Evolutionary conservation across 805 yeast genomes (phyloP).

Genomic region (Saccharomycopsis sp.): DNA sequence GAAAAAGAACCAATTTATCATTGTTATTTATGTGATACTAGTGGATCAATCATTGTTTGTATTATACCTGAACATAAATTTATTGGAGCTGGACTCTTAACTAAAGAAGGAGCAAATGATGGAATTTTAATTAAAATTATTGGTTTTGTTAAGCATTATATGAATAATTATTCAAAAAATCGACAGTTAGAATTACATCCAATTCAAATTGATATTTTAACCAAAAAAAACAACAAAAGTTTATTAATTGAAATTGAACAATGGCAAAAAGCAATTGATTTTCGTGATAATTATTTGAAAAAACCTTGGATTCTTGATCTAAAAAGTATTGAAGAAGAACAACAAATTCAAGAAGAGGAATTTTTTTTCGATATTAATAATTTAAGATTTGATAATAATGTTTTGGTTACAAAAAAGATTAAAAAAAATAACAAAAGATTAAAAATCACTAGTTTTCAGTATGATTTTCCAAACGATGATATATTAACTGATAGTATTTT

Average conservation of each 20-base stretch:
- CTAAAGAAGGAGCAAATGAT: not conserved
- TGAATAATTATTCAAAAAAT: not conserved
- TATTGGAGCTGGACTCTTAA: constrained; percentile 7
- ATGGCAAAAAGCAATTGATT: constrained; percentile 9
- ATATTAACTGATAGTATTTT: not conserved
- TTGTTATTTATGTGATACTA: constrained; percentile 9
- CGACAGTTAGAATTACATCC: constrained; percentile 4
- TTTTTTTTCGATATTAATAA: not conserved
- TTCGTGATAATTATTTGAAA: constrained; percentile 1
- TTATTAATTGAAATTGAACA: constrained; percentile 4
- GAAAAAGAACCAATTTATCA: constrained; percentile 1
- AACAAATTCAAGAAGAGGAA: not conserved
- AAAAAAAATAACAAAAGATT: not conserved
- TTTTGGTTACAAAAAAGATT: not conserved
- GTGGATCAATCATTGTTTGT: constrained; percentile 9
- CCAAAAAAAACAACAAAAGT: constrained; percentile 2
- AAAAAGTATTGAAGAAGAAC: not conserved
- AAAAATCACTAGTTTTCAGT: not conserved
- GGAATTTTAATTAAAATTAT: constrained; percentile 8
- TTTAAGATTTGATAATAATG: not conserved
- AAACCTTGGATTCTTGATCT: constrained; percentile 5
- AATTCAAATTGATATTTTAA: constrained; percentile 3
- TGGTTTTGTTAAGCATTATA: constrained; percentile 7
- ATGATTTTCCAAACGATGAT: too few relatives aligned
- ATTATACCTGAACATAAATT: constrained; percentile 10